Base-by-base conservation (phyloP, 805 yeast species). In the Torulaspora delbrueckii region DNA sequence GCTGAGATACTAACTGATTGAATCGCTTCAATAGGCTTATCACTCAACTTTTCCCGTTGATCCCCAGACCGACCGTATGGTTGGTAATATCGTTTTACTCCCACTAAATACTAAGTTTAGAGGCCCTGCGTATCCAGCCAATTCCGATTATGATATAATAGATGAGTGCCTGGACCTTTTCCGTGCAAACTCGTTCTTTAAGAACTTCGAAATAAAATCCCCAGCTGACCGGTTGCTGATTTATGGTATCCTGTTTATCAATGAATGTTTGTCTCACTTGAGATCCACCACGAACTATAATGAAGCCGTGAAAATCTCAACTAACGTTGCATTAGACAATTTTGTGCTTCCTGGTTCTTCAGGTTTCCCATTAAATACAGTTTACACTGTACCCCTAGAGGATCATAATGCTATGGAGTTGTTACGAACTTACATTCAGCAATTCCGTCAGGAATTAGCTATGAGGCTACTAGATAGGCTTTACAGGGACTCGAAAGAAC, bases 171-270 rank as follows among this genome's bases (percentile, higher is more conserved):
- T 93, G 44, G 98, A 93, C 67, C 74, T 93, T 45, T 93, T 93
- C 69, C 76, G 99, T 55, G 96, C 97, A 57, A 93, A 93, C 67
- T 86, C 96, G 9, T 91, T 93, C 69, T 93, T 93, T 78, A 85
- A 86, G 65, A 93, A 93, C 73, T 93, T 93, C 65, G 99, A 93
- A 70, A 90, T 93, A 71, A 88, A 88, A 66, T 96, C 96, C 9
- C 86, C 95, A 18, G 84, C 96, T 3, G 99, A 93, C 65, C 77
- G 99, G 55, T 77, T 91, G 8, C 73, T 93, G 48, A 90, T 95
- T 57, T 93, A 93, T 65, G 99, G 99, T 16, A 93, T 93, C 44
- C 71, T 93, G 48, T 93, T 79, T 65, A 80, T 87, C 28, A 86
- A 95, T 40, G 95, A 88, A 60, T 87, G 96, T 67, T 73, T 93